Percentiles rank a stretch among this genome's conserved stretches.
phyloP scores from a whole-genome alignment of 352 stramenopile species.

The Phytophthora citrophthora region DNA sequence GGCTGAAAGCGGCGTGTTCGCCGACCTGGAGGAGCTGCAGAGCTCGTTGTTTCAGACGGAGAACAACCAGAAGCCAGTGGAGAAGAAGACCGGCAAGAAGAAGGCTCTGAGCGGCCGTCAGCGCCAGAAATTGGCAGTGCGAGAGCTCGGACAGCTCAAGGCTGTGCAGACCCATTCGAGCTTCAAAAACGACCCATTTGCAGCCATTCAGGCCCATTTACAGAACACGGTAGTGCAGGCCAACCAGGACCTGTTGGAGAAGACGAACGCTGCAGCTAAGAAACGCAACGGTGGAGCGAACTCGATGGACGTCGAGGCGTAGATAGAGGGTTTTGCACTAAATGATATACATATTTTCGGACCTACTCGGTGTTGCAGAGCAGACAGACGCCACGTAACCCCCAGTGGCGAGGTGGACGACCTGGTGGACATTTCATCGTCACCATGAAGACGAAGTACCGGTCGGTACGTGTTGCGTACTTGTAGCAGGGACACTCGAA shows the following conservation, averaged over 20 bases:
- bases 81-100: conserved; percentile 41
- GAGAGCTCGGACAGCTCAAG: conserved; percentile 84
- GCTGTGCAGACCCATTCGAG: conserved; percentile 83
- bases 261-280: conserved; percentile 35
- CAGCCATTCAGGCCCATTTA: conserved; percentile 85
- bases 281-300: conserved; percentile 27
- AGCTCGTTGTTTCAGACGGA: conserved; percentile 72
- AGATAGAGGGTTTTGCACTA: background rate
- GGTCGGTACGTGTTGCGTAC: conserved; percentile 94
- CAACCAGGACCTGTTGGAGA: conserved; percentile 67
- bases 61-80: conserved; percentile 9
- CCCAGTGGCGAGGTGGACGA: conserved; percentile 94
- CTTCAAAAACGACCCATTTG: conserved; percentile 87
- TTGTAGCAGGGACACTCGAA: conserved; percentile 98
- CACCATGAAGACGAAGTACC: conserved; percentile 98
- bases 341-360: conserved; percentile 31
- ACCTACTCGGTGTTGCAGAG: conserved; percentile 94
- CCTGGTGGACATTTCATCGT: conserved; percentile 91
- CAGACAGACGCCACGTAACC: conserved; percentile 92
- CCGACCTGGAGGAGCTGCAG: conserved; percentile 74
- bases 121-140: conserved; percentile 84
- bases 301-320: conserved; percentile 53
- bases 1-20: conserved; percentile 64
- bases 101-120: conserved; percentile 83
- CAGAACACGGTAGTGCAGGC: conserved; percentile 87